Conservation (phyloP, 2,329 filamentous ascomycete species). For the Hortaea werneckii region DNA sequence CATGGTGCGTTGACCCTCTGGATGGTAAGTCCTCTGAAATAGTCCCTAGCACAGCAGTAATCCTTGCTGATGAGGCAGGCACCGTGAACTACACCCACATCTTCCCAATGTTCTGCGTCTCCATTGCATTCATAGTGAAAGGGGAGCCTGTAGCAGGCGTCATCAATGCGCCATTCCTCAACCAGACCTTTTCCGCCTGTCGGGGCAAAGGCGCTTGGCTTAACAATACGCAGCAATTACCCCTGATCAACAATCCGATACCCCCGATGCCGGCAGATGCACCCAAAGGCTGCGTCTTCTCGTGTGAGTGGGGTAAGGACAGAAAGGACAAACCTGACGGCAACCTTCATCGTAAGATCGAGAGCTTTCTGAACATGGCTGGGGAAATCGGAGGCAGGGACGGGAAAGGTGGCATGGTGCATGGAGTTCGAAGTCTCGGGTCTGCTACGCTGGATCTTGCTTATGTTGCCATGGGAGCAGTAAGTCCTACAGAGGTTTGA, state of each 20-base stretch:
- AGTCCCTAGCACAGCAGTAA: not conserved
- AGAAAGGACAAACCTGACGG: constrained; percentile 54
- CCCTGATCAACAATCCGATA: constrained; percentile 52
- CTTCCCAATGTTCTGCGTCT: constrained; percentile 73
- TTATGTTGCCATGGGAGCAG: constrained; percentile 58
- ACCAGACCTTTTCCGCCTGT: constrained; percentile 60
- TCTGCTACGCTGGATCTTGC: constrained; percentile 65
- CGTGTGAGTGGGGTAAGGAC: constrained; percentile 74
- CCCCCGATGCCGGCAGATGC: constrained; percentile 54
- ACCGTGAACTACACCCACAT: constrained; percentile 75
- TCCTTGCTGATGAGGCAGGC: constrained; percentile 23
- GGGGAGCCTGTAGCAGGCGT: constrained; percentile 56
- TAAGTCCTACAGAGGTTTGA: constrained; percentile 24
- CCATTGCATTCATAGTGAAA: constrained; percentile 57
- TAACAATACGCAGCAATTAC: constrained; percentile 53
- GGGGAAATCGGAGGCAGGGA: constrained; percentile 51
- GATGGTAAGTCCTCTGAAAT: constrained; percentile 41
- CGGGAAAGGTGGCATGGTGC: constrained; percentile 68
- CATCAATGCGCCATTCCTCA: constrained; percentile 60
- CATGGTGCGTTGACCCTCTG: constrained; percentile 63
- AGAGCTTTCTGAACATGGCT: constrained; percentile 68
- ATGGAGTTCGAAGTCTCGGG: constrained; percentile 62
- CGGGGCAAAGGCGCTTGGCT: constrained; percentile 58
- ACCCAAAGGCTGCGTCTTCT: constrained; percentile 60
- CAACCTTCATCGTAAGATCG: constrained; percentile 61